These are phyloP conservation scores for Pseudogymnoascus sp. DNA, from an alignment of 2,329 filamentous ascomycete genomes.

Conservation along the genomic window DNA sequence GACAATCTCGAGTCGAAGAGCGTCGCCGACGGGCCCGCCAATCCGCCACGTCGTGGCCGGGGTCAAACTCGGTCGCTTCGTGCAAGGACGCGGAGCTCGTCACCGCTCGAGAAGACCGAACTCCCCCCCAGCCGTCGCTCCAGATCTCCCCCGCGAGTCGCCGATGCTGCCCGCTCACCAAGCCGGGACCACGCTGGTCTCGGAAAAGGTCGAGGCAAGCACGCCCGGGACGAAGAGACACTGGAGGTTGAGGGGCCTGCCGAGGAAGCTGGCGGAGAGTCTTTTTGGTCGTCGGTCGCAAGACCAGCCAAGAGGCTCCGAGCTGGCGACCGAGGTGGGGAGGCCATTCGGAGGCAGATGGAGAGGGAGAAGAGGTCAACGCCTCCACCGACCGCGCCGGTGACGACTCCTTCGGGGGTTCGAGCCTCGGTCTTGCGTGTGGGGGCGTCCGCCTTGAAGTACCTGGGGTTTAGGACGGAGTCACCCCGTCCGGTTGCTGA, in stretches of 20 bases:
- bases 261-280: neutral
- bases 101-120: neutral
- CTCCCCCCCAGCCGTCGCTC: neutral
- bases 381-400: neutral
- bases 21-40: neutral
- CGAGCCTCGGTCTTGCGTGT: neutral
- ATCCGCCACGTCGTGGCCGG: neutral
- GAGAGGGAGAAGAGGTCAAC: neutral
- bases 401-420: constrained; percentile 1
- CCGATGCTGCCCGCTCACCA: constrained; percentile 1
- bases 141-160: neutral
- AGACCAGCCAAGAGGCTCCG: constrained; percentile 7
- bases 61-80: neutral
- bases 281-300: neutral
- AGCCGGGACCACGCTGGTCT: neutral
- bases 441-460: constrained; percentile 1
- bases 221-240: neutral
- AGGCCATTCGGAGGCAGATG: neutral
- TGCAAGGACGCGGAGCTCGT: constrained; percentile 1
- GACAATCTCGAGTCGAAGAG: neutral
- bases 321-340: constrained; percentile 8
- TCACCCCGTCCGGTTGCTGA: neutral
- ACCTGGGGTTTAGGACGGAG: constrained; percentile 2
- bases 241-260: constrained; percentile 1
- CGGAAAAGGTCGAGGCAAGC: neutral